A percentile compares a stretch with the other conserved stretches of the same genome.
These are phyloP conservation scores for Papilionanthe hybrid DNA, from an alignment of 116 monocot genomes.

Conservation along the genomic window DNA sequence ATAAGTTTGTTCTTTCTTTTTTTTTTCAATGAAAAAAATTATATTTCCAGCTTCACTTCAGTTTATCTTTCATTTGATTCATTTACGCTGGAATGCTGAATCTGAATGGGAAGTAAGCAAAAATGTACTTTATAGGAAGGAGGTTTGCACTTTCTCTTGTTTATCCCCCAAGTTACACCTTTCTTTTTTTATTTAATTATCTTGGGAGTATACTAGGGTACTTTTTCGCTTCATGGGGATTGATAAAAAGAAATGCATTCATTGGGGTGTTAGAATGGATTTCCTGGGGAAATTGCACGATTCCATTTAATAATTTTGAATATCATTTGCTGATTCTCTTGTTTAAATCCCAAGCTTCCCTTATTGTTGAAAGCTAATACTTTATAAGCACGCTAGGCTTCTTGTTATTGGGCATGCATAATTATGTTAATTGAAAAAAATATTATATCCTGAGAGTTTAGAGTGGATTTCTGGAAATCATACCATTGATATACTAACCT, in stretches of 20 bases:
- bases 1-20: background rate
- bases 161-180: background rate
- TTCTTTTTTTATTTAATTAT: background rate
- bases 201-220: background rate
- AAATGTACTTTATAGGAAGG: background rate
- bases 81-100: background rate
- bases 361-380: too few species aligned
- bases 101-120: background rate
- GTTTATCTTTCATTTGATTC: background rate
- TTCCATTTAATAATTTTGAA: too few species aligned
- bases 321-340: too few species aligned
- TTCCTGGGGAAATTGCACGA: background rate
- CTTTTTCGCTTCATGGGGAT: background rate
- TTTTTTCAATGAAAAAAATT: too few species aligned
- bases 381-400: too few species aligned
- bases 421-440: too few species aligned
- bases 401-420: too few species aligned
- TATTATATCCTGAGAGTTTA: too few species aligned
- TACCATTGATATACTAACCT: too few species aligned
- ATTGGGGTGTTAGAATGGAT: too few species aligned
- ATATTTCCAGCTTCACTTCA: background rate
- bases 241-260: background rate
- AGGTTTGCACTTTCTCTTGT: background rate
- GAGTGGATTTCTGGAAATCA: too few species aligned
- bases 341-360: too few species aligned